Evolutionary conservation across 768 basidiomycete genomes (phyloP), one percentile per base, ranked within the genome.

Genomic region (Amanita thiersii): DNA sequence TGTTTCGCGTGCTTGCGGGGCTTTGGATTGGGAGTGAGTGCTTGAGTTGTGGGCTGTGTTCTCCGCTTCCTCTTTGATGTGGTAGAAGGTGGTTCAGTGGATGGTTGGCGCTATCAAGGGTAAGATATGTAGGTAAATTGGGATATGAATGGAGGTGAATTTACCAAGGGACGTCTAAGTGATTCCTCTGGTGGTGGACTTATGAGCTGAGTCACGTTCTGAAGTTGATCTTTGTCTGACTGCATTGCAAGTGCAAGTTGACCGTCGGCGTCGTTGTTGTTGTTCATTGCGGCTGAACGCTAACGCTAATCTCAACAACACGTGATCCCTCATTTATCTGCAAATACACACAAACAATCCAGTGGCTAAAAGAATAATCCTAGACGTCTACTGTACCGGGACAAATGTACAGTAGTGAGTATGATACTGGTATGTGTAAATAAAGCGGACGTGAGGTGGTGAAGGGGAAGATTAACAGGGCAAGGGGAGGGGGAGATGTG

Each of bases 101-200:
- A 42, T 7, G 63, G 61, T 43, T 74, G 73, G 33, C 72, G 67
- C 29, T 30, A 14, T 9, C 29, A 30, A 41, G 31, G 43, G 26
- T 42, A 49, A 19, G 18, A 48, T 34, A 36, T 42, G 37, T 51
- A 59, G 23, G 24, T 43, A 40, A 39, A 45, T 40, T 21, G 29
- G 15, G 28, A 30, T 28, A 43, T 35, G 32, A 34, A 10, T 25
- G 36, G 36, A 45, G 40, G 10, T 15, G 14, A 10, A 54, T 51
- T 37, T 32, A 60, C 55, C 23, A 51, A 50, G 14, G 52, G 45
- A 26, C 53, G 50, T 40, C 60, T 55, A 6, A 77, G 54, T 1
- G 59, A 61, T 47, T 81, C 79, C 48, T 81, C 79, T 1, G 79
- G 79, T 2, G 79, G 79, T 1, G 78, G 79, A 49, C 78, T 79